phyloP scores from a whole-genome alignment of 345 rosid species.

The Salix caprea region DNA sequence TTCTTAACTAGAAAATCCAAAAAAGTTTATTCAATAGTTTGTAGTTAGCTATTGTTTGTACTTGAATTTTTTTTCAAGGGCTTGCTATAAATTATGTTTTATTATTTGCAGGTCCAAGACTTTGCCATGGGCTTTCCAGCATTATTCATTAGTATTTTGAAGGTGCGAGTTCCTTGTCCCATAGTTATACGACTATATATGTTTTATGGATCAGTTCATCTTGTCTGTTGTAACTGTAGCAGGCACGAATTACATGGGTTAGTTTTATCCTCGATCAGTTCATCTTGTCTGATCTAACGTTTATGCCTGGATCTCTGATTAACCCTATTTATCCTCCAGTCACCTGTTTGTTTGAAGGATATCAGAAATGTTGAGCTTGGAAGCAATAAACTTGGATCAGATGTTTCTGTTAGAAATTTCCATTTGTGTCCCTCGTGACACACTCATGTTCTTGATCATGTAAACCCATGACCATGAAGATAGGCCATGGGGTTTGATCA shows the following conservation, averaged over 20 bases:
- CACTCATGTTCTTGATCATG: too few species aligned
- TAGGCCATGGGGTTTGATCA: too few species aligned
- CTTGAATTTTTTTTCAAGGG: not conserved
- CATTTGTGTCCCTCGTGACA: too few species aligned
- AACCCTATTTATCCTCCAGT: not conserved
- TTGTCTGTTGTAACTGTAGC: too few species aligned
- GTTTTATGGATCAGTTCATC: not conserved
- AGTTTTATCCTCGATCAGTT: not conserved
- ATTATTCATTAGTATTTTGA: slow-evolving; percentile 8
- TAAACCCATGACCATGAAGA: too few species aligned
- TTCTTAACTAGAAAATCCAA: not conserved
- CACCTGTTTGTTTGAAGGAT: not conserved
- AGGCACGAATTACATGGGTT: too few species aligned
- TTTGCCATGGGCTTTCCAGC: slow-evolving; percentile 13
- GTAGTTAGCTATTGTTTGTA: not conserved
- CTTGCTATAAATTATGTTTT: not conserved
- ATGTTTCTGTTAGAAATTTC: not conserved
- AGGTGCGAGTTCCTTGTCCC: not conserved
- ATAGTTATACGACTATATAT: not conserved
- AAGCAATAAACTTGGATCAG: not conserved
- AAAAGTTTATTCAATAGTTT: too few species aligned
- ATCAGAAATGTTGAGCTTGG: not conserved
- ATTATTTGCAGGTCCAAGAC: slow-evolving; percentile 20
- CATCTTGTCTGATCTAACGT: not conserved
- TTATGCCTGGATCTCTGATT: not conserved